Percentiles rank a stretch among this genome's conserved stretches.
Conservation (phyloP, 257 asterid genomes). For the Gentiana macrophylla region DNA sequence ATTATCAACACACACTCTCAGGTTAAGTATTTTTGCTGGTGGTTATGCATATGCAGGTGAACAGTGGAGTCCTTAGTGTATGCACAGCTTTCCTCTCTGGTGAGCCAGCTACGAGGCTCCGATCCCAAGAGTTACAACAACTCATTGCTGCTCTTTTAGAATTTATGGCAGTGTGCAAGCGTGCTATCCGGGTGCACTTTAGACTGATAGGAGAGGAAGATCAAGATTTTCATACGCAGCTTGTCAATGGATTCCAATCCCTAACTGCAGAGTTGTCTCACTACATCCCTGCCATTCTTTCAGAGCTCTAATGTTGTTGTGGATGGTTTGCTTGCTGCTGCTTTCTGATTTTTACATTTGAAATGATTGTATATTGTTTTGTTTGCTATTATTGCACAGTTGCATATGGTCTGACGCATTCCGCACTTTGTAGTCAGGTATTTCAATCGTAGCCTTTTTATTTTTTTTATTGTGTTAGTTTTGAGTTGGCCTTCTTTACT, state of each 20-base stretch:
- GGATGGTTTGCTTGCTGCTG: neutral
- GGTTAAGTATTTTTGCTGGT: neutral
- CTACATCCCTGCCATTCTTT: conserved; percentile 98
- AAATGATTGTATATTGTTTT: conserved; percentile 10
- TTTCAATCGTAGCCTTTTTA: neutral
- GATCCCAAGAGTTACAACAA: conserved; percentile 95
- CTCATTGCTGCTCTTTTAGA: conserved; percentile 94
- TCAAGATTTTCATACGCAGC: conserved; percentile 96
- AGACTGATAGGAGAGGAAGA: conserved; percentile 95
- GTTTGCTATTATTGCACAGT: conserved; percentile 3
- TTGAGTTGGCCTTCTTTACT: no score
- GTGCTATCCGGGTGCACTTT: conserved; percentile 94
- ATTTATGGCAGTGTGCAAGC: conserved; percentile 98
- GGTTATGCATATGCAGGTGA: conserved; percentile 46
- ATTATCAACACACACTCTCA: no score
- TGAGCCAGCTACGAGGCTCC: conserved; percentile 96
- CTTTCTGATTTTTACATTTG: neutral
- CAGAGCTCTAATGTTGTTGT: conserved; percentile 57
- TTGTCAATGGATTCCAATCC: conserved; percentile 96
- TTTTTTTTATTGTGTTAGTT: no score
- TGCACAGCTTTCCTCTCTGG: conserved; percentile 99
- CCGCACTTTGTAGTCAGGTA: neutral
- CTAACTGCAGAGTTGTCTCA: conserved; percentile 97
- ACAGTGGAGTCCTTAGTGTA: conserved; percentile 95
- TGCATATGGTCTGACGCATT: neutral